A percentile compares a stretch with the other conserved stretches of the same genome.
Evolutionary conservation across 2,329 filamentous ascomycete genomes (phyloP).

Genomic region (Coniochaeta sp.): DNA sequence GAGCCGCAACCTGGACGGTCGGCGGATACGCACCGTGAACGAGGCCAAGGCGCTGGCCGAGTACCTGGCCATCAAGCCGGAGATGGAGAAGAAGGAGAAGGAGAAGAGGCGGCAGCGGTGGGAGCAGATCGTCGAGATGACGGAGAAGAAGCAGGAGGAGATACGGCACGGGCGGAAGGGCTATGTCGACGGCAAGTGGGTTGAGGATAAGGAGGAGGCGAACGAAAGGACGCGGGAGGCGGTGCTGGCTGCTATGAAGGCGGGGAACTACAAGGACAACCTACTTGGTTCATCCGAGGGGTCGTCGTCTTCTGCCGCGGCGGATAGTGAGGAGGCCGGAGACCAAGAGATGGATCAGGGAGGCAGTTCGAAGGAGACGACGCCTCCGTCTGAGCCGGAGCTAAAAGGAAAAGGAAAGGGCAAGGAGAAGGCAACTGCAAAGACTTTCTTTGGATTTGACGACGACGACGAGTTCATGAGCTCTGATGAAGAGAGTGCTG

Average conservation of each 20-base stretch:
- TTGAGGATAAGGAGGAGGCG: constrained; percentile 89
- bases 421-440: constrained; percentile 26
- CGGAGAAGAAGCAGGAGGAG: constrained; percentile 78
- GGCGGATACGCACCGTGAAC: constrained; percentile 81
- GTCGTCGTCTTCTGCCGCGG: constrained; percentile 32
- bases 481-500: constrained; percentile 52
- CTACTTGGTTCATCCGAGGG: constrained; percentile 42
- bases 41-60: constrained; percentile 94
- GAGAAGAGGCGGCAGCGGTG: constrained; percentile 77
- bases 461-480: constrained; percentile 72
- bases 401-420: constrained; percentile 17
- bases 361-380: constrained; percentile 38
- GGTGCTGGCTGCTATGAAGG: constrained; percentile 62
- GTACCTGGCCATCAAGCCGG: constrained; percentile 90
- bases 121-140: constrained; percentile 79
- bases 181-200: constrained; percentile 81
- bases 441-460: constrained; percentile 67
- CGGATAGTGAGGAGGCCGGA: constrained; percentile 17
- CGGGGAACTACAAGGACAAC: constrained; percentile 55
- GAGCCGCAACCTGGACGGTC: constrained; percentile 86
- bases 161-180: constrained; percentile 65
- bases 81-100: constrained; percentile 93
- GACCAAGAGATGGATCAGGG: constrained; percentile 28
- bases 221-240: constrained; percentile 75
- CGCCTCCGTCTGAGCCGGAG: constrained; percentile 36